Evolutionary conservation across 148 eudicot species (phyloP).

Genomic region (Salicornia ramosissima): DNA sequence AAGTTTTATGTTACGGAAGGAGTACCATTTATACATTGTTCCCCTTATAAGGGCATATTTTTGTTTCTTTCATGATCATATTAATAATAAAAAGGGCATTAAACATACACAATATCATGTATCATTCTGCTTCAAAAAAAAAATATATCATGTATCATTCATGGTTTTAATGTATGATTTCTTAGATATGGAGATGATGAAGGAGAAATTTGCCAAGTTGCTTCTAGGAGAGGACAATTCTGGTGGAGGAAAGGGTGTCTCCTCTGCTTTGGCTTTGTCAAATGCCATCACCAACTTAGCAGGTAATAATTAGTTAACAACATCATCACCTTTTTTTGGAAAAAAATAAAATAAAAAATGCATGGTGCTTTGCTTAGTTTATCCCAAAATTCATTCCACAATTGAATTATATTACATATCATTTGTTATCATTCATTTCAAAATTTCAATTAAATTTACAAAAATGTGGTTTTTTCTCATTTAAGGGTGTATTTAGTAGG

Average conservation of each 20-base stretch:
- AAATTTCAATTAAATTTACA: too few relatives aligned
- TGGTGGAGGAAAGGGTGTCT: slow-evolving; percentile 34
- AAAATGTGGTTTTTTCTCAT: neutral
- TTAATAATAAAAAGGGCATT: too few relatives aligned
- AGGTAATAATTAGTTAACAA: slow-evolving; percentile 32
- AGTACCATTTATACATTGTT: too few relatives aligned
- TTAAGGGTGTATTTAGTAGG: too few relatives aligned
- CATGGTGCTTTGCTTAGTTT: neutral
- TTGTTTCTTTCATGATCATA: neutral
- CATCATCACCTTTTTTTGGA: neutral
- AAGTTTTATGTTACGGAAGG: too few relatives aligned
- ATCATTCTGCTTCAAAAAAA: too few relatives aligned
- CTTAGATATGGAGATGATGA: slow-evolving; percentile 38
- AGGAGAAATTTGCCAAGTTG: slow-evolving; percentile 37
- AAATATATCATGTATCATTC: neutral
- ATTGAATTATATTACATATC: too few relatives aligned
- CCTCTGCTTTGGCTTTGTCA: slow-evolving; percentile 36
- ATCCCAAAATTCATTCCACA: too few relatives aligned
- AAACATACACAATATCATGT: too few relatives aligned
- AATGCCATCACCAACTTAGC: slow-evolving; percentile 76
- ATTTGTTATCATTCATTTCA: too few relatives aligned
- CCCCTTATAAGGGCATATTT: neutral
- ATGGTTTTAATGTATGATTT: neutral
- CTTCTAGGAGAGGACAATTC: slow-evolving; percentile 39
- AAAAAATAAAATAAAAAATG: too few relatives aligned